A percentile compares a stretch with the other conserved stretches of the same genome.
Evolutionary conservation across 2,329 filamentous ascomycete genomes (phyloP).

Genomic region (Colletotrichum destructivum): DNA sequence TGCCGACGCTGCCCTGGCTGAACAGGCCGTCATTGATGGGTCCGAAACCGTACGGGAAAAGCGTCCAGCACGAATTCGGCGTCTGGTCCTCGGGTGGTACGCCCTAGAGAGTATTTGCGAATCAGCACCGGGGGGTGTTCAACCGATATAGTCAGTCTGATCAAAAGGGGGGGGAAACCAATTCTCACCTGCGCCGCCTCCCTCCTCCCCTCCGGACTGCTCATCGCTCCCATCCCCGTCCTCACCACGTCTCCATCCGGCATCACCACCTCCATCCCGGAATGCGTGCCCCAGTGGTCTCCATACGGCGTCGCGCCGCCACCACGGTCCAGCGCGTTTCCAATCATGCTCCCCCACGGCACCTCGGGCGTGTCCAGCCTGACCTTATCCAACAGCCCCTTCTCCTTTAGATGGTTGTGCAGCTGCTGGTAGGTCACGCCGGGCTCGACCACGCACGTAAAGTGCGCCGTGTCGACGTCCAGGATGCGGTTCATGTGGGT

Average conservation of each 20-base stretch:
- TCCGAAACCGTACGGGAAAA: constrained; percentile 59
- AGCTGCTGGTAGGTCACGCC: constrained; percentile 58
- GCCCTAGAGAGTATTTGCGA: not conserved
- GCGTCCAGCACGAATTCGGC: constrained; percentile 57
- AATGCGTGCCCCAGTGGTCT: constrained; percentile 59
- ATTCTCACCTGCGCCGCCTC: constrained; percentile 45
- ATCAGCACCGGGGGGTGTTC: not conserved
- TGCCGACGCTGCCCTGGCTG: constrained; percentile 64
- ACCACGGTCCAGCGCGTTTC: constrained; percentile 61
- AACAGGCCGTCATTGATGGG: constrained; percentile 60
- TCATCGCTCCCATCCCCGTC: constrained; percentile 56
- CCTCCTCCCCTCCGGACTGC: constrained; percentile 9
- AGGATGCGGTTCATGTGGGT: constrained; percentile 57
- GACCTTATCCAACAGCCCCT: constrained; percentile 53
- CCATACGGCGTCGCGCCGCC: constrained; percentile 63
- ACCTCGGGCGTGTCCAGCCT: constrained; percentile 61
- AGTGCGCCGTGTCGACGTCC: constrained; percentile 54
- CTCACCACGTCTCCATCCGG: constrained; percentile 58
- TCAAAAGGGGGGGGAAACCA: no score
- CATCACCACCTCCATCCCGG: constrained; percentile 60
- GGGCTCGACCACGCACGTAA: constrained; percentile 57
- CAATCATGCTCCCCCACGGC: constrained; percentile 59
- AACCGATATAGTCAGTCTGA: not conserved
- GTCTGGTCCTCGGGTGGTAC: constrained; percentile 45
- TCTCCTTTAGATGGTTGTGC: constrained; percentile 51